Evolutionary conservation across 1,284 basidiomycete species (phyloP).

Genomic region (Cystobasidium slooffiae): DNA sequence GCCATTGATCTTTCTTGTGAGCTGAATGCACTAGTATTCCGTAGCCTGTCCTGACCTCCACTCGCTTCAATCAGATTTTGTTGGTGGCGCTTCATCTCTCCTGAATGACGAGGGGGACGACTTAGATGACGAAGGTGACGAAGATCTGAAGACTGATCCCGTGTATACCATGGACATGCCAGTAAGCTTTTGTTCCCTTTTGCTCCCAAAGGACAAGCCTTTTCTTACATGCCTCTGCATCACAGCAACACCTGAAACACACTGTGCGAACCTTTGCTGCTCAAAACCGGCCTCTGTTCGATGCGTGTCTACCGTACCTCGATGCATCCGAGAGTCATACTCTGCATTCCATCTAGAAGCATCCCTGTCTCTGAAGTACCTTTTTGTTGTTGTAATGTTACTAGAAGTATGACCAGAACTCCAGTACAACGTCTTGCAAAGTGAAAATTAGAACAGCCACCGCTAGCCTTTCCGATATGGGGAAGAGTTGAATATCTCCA

Average conservation of each 20-base stretch:
- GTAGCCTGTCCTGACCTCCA: slow-evolving; percentile 61
- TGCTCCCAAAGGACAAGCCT: slow-evolving; percentile 15
- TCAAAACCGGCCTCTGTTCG: slow-evolving; percentile 9
- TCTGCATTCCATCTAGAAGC: slow-evolving; percentile 28
- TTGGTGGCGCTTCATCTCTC: slow-evolving; percentile 66
- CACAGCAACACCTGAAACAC: slow-evolving; percentile 14
- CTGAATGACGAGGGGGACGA: slow-evolving; percentile 67
- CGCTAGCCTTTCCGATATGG: too few relatives aligned
- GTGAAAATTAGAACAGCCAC: too few relatives aligned
- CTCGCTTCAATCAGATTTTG: slow-evolving; percentile 52
- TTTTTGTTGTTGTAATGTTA: background rate
- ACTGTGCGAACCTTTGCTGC: slow-evolving; percentile 14
- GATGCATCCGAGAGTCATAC: slow-evolving; percentile 24
- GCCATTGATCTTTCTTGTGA: slow-evolving; percentile 57
- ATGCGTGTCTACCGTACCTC: slow-evolving; percentile 20
- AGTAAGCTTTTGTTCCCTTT: slow-evolving; percentile 61
- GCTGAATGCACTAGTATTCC: slow-evolving; percentile 45
- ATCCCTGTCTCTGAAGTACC: background rate
- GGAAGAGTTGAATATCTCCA: too few relatives aligned
- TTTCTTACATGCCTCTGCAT: background rate
- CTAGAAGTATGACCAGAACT: too few relatives aligned
- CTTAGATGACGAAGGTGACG: slow-evolving; percentile 67
- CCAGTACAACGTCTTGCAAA: too few relatives aligned
- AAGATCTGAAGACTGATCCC: slow-evolving; percentile 83
- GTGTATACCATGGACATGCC: slow-evolving; percentile 86